These are phyloP conservation scores for Cercospora canescens DNA, from an alignment of 2,329 filamentous ascomycete genomes.

Conservation along the genomic window DNA sequence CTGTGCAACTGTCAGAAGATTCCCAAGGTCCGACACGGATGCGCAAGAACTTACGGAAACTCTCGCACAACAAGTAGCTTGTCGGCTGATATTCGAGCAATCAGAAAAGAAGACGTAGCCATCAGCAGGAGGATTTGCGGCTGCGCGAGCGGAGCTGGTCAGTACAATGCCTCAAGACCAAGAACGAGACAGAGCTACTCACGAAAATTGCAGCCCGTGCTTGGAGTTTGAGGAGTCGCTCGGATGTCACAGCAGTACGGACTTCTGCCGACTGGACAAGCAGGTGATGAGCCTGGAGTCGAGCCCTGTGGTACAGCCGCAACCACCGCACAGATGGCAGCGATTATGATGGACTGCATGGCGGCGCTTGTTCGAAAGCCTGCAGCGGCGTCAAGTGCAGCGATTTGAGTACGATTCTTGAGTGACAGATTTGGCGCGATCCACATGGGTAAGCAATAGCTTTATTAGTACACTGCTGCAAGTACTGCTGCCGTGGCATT, in stretches of 20 bases:
- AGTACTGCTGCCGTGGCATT: neutral
- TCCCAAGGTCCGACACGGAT: neutral
- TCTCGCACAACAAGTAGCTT: neutral
- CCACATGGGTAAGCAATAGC: neutral
- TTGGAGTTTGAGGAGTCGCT: neutral
- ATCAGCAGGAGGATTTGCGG: neutral
- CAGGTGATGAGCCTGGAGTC: neutral
- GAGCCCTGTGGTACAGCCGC: neutral
- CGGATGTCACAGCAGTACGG: neutral
- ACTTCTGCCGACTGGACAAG: neutral
- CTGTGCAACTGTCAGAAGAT: neutral
- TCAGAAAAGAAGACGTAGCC: neutral
- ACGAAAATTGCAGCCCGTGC: neutral
- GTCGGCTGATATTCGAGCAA: neutral
- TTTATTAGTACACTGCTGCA: neutral
- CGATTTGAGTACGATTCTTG: neutral
- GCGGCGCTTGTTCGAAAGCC: neutral
- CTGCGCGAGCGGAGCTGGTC: neutral
- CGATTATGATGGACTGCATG: neutral
- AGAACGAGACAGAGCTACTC: neutral
- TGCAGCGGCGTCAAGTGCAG: neutral
- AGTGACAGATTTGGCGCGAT: neutral
- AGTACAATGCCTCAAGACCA: neutral
- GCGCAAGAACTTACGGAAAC: neutral
- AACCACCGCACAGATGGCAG: neutral